Conservation (phyloP, 176 grass and related monocot species). For the Oryza punctata region DNA sequence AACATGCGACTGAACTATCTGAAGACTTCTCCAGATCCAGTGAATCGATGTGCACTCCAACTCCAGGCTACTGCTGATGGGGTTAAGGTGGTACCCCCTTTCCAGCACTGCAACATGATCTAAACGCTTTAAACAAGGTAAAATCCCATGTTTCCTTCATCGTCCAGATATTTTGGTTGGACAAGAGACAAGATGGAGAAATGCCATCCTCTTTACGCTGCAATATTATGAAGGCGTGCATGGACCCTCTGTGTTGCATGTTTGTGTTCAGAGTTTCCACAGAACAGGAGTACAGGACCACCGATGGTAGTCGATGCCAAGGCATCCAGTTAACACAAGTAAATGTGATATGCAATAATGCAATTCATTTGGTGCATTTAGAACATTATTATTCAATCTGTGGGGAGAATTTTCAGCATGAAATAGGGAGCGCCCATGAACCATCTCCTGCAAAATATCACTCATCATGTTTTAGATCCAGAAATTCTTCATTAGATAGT, state of each 20-base stretch:
- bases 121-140: background rate
- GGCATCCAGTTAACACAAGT: background rate
- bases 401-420: background rate
- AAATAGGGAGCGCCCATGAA: background rate
- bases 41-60: constrained; percentile 9
- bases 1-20: constrained; percentile 11
- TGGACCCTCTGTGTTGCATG: background rate
- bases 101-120: constrained; percentile 13
- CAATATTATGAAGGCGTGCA: background rate
- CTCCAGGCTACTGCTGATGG: background rate
- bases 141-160: constrained; percentile 2
- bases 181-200: background rate
- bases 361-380: background rate
- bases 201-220: background rate
- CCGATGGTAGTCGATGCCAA: background rate
- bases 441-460: background rate
- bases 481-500: background rate
- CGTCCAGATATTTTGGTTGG: no score
- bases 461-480: background rate
- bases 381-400: background rate
- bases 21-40: constrained; percentile 23
- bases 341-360: background rate
- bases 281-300: constrained; percentile 3
- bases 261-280: background rate
- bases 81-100: constrained; percentile 12